Evolutionary conservation across 75 land plant species (phyloP), one percentile per base, ranked within the genome.

Genomic region (Selaginella moellendorffii): DNA sequence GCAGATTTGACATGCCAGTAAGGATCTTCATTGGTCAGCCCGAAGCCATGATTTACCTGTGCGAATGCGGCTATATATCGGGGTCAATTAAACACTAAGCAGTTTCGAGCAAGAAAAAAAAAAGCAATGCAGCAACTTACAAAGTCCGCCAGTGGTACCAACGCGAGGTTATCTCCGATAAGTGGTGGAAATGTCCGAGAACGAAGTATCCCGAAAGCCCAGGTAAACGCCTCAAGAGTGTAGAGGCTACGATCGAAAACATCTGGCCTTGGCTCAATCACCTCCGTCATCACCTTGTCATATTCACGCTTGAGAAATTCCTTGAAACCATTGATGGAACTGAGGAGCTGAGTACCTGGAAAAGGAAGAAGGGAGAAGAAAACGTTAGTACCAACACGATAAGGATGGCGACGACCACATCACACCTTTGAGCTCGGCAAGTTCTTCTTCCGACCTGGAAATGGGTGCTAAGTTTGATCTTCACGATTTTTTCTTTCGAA

Each of bases 191-290:
- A 92, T 64, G 90, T 77, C 62, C 96, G 82, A 1, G 98, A 92
- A 69, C 90, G 80, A 26, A 92, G 74, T 21, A 88, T 80, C 22
- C 87, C 96, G 65, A 92, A 92, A 25, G 96, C 98, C 98, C 98
- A 88, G 0, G 81, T 64, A 72, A 92, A 88, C 22, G 85, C 85
- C 24, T 81, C 81, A 21, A 71, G 53, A 19, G 85, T 83, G 69
- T 81, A 72, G 54, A 75, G 60, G 19, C 53, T 61, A 29, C 28
- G 68, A 46, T 83, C 77, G 64, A 92, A 92, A n/a, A 92, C 74
- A 59, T 67, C 22, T 20, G 73, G 73, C 74, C 88, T 71, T 0
- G 87, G 85, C n/a, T 63, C 29, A 51, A 92, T 59, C 2, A 89
- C 60, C 58, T 80, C 79, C 54, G 77, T 81, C 69, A 74, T 72